Base-by-base conservation (phyloP, 2,329 filamentous ascomycete genomes). In the Trichoderma atroviride region DNA sequence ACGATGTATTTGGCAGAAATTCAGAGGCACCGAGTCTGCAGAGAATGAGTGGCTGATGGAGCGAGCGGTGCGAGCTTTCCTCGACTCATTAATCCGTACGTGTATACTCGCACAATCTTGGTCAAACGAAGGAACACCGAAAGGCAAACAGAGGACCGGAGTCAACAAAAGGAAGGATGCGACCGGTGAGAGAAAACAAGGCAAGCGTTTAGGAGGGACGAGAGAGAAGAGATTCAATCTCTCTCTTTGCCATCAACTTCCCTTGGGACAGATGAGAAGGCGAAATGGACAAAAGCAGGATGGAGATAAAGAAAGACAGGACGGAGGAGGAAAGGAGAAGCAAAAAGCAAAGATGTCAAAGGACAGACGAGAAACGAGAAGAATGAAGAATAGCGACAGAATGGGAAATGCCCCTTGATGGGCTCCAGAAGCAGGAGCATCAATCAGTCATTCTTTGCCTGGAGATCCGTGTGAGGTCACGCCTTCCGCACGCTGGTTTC, bases 301-400 rank as follows among this genome's bases (percentile, higher is more conserved):
- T n/a, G 52, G 52, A 7, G 11, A 52, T 11, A 70, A 65, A 64
- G 62, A 69, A 68, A 50, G 65, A 71, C 52, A 53, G 19, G 13
- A 22, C 10, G 0, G 9, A 37, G 14, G 29, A 22, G 47, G 13
- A 64, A 40, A 29, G 27, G 47, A 24, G 47, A 33, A 14, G 31
- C 27, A 69, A 66, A 68, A 62, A 67, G 63, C 53, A 68, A 70
- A 55, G 52, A 22, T 11, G 40, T 6, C 14, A 4, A 9, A 19
- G 27, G 5, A 16, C n/a, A 69, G 66, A 69, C 57, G 62, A 65
- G 56, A 64, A 70, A 56, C 43, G 22, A 29, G 24, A 62, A 68
- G 52, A 47, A 69, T 55, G 43, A 66, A 50, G 52, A 16, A 58
- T 29, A n/a, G 16, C 4, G 60, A 57, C 68, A 22, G 64, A 61